These are phyloP conservation scores for Neurospora sp. DNA, from an alignment of 495 filamentous ascomycete species.

Conservation along the genomic window DNA sequence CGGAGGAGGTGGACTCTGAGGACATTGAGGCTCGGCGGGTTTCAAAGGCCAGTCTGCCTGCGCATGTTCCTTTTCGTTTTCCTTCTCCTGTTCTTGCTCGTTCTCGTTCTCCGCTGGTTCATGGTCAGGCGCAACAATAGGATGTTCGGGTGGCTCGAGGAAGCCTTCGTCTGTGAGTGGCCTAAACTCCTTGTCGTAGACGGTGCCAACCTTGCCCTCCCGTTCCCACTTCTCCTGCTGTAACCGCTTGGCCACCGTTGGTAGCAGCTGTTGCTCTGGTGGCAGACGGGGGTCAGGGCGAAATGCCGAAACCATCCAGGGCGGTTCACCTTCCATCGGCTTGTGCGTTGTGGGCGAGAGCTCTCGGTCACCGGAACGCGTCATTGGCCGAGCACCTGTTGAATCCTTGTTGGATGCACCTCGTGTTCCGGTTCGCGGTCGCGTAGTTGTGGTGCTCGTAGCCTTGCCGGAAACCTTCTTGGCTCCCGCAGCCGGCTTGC, in stretches of 20 bases:
- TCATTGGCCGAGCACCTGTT: conserved; percentile 46
- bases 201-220: conserved; percentile 70
- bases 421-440: conserved; percentile 48
- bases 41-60: conserved; percentile 37
- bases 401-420: conserved; percentile 41
- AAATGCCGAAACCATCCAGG: conserved; percentile 91
- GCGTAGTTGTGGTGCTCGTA: conserved; percentile 31
- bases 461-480: conserved; percentile 36
- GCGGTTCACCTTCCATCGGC: conserved; percentile 85
- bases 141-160: conserved; percentile 34
- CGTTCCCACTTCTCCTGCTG: conserved; percentile 93
- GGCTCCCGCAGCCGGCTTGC: conserved; percentile 10
- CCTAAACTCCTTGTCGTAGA: conserved; percentile 75
- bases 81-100: conserved; percentile 22
- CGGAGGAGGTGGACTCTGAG: background rate
- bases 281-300: conserved; percentile 91
- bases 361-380: conserved; percentile 40
- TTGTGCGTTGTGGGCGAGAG: conserved; percentile 40
- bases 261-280: conserved; percentile 89
- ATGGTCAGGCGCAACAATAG: conserved; percentile 3
- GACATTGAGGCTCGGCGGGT: conserved; percentile 23
- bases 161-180: conserved; percentile 54
- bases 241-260: conserved; percentile 83
- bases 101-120: conserved; percentile 7
- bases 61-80: conserved; percentile 26